Evolutionary conservation across 306 rosid genomes (phyloP).

Genomic region (Medicago ruthenica): DNA sequence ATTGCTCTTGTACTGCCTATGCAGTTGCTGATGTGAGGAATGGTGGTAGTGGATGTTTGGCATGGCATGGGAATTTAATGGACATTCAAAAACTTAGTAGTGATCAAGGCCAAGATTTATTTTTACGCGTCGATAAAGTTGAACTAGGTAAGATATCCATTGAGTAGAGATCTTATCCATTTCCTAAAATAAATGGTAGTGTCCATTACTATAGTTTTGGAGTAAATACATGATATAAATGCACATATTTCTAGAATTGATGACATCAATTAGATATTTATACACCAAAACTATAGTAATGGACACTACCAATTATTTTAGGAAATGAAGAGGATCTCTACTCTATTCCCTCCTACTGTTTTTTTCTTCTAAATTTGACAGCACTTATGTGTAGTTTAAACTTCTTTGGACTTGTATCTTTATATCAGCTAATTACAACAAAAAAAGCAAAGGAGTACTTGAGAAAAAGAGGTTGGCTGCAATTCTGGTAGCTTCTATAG

Average conservation of each 20-base stretch:
- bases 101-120: slow-evolving; percentile 60
- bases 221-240: too few relatives aligned
- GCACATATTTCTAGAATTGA: too few relatives aligned
- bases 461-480: slow-evolving; percentile 10
- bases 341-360: background rate
- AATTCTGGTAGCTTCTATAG: slow-evolving; percentile 1
- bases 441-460: background rate
- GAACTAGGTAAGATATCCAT: slow-evolving; percentile 36
- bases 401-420: background rate
- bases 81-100: slow-evolving; percentile 34
- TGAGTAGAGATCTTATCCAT: too few relatives aligned
- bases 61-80: slow-evolving; percentile 52
- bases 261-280: too few relatives aligned
- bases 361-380: background rate
- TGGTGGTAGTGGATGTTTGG: slow-evolving; percentile 61
- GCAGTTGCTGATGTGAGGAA: slow-evolving; percentile 55
- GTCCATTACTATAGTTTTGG: too few relatives aligned
- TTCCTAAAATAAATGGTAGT: too few relatives aligned
- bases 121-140: slow-evolving; percentile 56
- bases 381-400: background rate
- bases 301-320: too few relatives aligned
- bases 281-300: too few relatives aligned
- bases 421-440: slow-evolving; percentile 39
- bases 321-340: too few relatives aligned
- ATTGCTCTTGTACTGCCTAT: slow-evolving; percentile 68